These are phyloP conservation scores for Aspergillus sclerotiicarbonarius DNA, from an alignment of 495 filamentous ascomycete species.

Conservation along the genomic window DNA sequence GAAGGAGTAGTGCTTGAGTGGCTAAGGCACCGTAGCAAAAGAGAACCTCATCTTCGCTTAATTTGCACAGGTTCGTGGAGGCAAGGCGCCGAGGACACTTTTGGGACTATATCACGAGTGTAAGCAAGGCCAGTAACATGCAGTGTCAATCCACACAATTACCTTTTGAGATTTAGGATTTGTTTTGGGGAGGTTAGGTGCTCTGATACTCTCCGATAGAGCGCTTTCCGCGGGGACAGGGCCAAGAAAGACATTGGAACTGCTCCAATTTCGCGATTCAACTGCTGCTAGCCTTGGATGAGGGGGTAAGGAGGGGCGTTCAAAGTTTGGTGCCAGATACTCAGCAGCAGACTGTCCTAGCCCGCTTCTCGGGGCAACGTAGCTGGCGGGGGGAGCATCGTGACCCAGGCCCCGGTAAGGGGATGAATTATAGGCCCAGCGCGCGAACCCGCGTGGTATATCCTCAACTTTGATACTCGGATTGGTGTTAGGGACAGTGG, in stretches of 20 bases:
- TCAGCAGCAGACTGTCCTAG: not conserved
- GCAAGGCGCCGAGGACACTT: constrained; percentile 4
- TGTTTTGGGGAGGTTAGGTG: not conserved
- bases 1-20: constrained; percentile 24
- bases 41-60: constrained; percentile 24
- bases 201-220: not conserved
- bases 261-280: not conserved
- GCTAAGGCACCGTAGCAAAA: constrained; percentile 34
- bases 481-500: not conserved
- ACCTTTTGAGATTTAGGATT: not conserved
- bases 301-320: not conserved
- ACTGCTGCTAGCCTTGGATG: not conserved
- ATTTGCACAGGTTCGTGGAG: not conserved
- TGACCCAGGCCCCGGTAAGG: constrained; percentile 6
- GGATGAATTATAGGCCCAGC: constrained; percentile 8
- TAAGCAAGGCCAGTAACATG: not conserved
- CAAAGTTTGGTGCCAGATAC: not conserved
- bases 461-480: not conserved
- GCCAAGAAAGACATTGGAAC: not conserved
- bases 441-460: not conserved
- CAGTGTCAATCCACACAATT: not conserved
- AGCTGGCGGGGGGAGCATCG: not conserved
- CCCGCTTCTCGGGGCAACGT: not conserved
- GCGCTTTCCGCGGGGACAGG: not conserved
- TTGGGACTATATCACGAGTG: not conserved